Conservation (phyloP, 352 stramenopile genomes). For the Globisporangium nagaii region DNA sequence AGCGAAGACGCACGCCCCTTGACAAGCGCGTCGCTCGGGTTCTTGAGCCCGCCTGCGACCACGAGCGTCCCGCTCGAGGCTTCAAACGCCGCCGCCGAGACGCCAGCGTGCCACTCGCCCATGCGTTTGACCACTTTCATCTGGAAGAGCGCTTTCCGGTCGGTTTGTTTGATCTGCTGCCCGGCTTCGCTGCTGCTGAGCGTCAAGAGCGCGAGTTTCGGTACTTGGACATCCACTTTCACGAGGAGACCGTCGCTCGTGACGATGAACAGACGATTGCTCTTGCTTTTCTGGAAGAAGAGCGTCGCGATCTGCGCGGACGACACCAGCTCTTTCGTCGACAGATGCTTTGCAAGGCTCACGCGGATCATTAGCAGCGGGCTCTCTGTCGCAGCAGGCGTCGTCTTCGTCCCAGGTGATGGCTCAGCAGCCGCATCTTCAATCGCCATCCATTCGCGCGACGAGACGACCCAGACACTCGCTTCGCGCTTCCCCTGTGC, state of each 20-base stretch:
- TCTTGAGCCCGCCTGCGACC: conserved; percentile 43
- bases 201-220: conserved; percentile 35
- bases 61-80: conserved; percentile 31
- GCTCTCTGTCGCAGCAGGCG: too few relatives aligned
- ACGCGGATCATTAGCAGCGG: conserved; percentile 26
- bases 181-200: conserved; percentile 11
- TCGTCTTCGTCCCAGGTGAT: background rate
- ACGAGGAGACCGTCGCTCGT: conserved; percentile 34
- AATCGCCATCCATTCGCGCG: conserved; percentile 29
- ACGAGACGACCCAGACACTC: conserved; percentile 42
- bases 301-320: conserved; percentile 20
- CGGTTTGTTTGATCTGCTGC: background rate
- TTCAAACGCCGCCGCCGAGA: conserved; percentile 45
- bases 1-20: conserved; percentile 46
- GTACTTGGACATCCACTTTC: conserved; percentile 39
- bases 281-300: conserved; percentile 35
- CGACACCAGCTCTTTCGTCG: conserved; percentile 17
- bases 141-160: conserved; percentile 22
- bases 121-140: conserved; percentile 39
- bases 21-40: conserved; percentile 49
- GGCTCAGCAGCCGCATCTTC: background rate
- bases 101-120: conserved; percentile 51
- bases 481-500: conserved; percentile 14
- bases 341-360: conserved; percentile 24
- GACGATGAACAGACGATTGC: conserved; percentile 36